Evolutionary conservation across 306 rosid genomes (phyloP), one percentile per base, ranked within the genome.

Genomic region (Rosa rugosa): DNA sequence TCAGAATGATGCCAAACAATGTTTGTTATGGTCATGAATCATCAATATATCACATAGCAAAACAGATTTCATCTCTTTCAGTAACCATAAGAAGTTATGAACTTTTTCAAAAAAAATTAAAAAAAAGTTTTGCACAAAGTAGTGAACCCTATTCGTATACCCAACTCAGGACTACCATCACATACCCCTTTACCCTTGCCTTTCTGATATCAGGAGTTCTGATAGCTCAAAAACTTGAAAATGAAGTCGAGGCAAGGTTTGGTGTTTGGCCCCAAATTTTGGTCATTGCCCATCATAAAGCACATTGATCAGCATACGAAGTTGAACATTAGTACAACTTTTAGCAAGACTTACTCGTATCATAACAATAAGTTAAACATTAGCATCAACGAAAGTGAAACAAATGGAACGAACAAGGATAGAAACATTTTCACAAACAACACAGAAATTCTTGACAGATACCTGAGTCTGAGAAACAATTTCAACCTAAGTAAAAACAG

Each of bases 341-440:
- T 10, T 9, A n/a, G 49, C 34, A 41, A 68, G 18, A 68, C 17
- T 40, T 4, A 5, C 34, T 68, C 34, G 11, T 68, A 1, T 5
- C 11, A 42, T 69, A 66, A 18, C 47, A 6, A 16, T 14, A 36
- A 34, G 69, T 34, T 64, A 2, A 6, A 22, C 72, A 67, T 67
- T 20, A 20, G 72, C 49, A 67, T 67, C 22, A 34, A 34, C 5
- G 45, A 31, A 63, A 5, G n/a, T 31, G 44, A 31, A 63, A 63
- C 42, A 31, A 31, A 14, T 31, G 42, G 36, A 34, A 64, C 4
- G 47, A 67, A 67, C 49, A 8, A 46, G 25, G 53, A 72, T 16
- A 71, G 62, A 62, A 47, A 60, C 65, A 81, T 64, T 53, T 67
- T 67, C 76, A 73, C 82, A 78, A 73, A 13, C 16, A 59, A 34